A percentile compares a stretch with the other conserved stretches of the same genome.
Evolutionary conservation across 2,329 filamentous ascomycete genomes (phyloP).

Genomic region (Alternaria atra): DNA sequence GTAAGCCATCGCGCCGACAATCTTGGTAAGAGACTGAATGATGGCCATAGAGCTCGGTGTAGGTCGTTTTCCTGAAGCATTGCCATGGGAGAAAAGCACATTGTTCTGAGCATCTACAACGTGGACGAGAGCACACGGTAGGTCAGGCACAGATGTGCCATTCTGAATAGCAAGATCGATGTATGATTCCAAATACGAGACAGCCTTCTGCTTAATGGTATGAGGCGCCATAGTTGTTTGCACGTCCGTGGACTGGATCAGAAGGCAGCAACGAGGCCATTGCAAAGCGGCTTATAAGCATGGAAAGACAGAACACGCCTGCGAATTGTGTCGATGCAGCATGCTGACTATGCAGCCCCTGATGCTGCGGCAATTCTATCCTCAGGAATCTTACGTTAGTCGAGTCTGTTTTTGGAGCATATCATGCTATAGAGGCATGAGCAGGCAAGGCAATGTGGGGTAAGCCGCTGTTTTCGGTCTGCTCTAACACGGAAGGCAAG

Average conservation of each 20-base stretch:
- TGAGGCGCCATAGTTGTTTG: conserved; percentile 17
- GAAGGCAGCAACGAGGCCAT: no score
- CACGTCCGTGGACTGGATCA: no score
- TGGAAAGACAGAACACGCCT: neutral
- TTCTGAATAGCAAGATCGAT: conserved; percentile 20
- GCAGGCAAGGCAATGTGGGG: neutral
- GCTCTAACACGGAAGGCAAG: neutral
- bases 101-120: conserved; percentile 27
- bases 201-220: conserved; percentile 2
- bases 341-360: neutral
- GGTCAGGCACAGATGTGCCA: neutral
- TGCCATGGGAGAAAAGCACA: conserved; percentile 29
- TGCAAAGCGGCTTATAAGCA: no score
- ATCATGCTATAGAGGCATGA: neutral
- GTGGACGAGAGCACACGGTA: conserved; percentile 33
- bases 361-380: neutral
- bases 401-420: neutral
- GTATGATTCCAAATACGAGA: conserved; percentile 9
- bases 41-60: conserved; percentile 24
- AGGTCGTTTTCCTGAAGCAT: conserved; percentile 14
- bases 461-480: neutral
- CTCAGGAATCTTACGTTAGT: neutral
- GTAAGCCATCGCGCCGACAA: conserved; percentile 35
- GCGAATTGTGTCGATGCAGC: rapidly evolving
- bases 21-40: conserved; percentile 35